phyloP scores from a whole-genome alignment of 2,329 filamentous ascomycete species.

The Sordariomycetes sp. region DNA sequence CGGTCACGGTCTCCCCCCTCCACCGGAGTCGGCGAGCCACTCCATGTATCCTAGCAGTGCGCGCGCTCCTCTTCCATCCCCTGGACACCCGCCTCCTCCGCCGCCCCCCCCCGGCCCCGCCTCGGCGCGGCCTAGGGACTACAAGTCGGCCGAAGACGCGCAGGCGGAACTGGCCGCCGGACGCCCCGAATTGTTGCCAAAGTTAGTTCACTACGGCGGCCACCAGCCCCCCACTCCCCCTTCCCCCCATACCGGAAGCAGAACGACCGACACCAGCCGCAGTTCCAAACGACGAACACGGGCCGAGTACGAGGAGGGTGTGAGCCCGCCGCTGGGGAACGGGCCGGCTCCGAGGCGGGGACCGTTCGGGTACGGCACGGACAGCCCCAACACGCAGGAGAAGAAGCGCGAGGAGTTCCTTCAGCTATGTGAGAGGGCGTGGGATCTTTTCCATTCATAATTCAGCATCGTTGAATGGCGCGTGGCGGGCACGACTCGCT shows the following conservation, averaged over 20 bases:
- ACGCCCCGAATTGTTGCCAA: conserved; percentile 83
- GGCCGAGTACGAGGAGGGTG: conserved; percentile 89
- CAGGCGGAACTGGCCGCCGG: conserved; percentile 84
- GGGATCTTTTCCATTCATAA: conserved; percentile 95
- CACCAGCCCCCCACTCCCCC: conserved; percentile 90
- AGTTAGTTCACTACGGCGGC: conserved; percentile 89
- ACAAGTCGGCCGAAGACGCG: conserved; percentile 90
- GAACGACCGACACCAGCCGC: conserved; percentile 36
- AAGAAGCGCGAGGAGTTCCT: conserved; percentile 93
- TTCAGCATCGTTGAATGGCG: not conserved
- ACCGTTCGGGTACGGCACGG: conserved; percentile 71
- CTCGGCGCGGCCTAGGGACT: conserved; percentile 65
- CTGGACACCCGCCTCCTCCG: conserved; percentile 52
- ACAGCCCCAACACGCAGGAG: conserved; percentile 71
- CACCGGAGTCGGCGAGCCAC: conserved; percentile 13
- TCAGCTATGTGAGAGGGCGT: conserved; percentile 74
- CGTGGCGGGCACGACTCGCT: not conserved
- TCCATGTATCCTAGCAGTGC: conserved; percentile 49
- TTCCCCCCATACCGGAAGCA: conserved; percentile 54
- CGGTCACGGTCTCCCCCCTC: conserved; percentile 54
- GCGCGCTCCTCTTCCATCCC: conserved; percentile 62
- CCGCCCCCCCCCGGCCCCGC: conserved; percentile 38
- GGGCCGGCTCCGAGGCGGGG: conserved; percentile 56
- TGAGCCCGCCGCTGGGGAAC: conserved; percentile 71
- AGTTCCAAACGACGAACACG: conserved; percentile 66